Evolutionary conservation across 148 eudicot genomes (phyloP).

Genomic region (Chenopodium formosanum): DNA sequence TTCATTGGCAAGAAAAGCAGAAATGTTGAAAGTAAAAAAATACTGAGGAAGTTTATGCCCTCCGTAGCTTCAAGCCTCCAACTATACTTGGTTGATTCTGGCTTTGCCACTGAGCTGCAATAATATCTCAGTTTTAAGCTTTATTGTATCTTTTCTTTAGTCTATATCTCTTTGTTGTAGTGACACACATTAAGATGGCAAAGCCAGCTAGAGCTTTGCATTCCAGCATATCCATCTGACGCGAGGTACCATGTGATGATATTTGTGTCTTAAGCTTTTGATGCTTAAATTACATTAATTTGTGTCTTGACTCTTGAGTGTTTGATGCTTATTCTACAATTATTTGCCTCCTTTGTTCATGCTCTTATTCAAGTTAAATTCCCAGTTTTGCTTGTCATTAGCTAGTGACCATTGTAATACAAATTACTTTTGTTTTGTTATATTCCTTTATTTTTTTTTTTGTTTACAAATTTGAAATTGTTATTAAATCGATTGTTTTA

Average conservation of each 20-base stretch:
- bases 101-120: not conserved
- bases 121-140: not conserved
- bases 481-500: conserved; percentile 2
- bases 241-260: not conserved
- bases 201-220: not conserved
- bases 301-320: not conserved
- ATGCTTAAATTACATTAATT: not conserved
- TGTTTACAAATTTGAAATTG: not conserved
- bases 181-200: not conserved
- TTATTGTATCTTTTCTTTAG: not conserved
- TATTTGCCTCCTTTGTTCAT: not conserved
- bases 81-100: not conserved
- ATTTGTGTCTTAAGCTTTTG: not conserved
- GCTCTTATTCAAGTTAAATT: not conserved
- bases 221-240: not conserved
- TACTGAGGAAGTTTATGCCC: not conserved
- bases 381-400: not conserved
- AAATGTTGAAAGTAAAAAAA: no score
- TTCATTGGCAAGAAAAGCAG: no score
- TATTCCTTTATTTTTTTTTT: not conserved
- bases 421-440: not conserved
- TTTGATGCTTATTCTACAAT: not conserved
- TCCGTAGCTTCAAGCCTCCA: not conserved
- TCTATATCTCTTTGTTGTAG: not conserved
- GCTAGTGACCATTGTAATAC: not conserved